Evolutionary conservation across 208 protist species (phyloP).

Genomic region (Crithidia thermophila): DNA sequence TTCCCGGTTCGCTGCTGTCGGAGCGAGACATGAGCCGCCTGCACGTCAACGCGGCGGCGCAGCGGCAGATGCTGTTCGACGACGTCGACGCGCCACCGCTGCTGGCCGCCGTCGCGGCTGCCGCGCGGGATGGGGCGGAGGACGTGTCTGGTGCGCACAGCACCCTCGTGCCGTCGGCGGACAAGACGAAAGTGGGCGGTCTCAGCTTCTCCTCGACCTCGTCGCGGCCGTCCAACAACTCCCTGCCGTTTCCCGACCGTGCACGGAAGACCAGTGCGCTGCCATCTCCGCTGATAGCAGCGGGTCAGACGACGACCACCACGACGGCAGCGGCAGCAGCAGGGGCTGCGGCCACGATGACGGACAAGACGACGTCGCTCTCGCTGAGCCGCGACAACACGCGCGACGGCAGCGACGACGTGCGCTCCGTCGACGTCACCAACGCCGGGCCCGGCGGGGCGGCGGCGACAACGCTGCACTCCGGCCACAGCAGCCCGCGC

Average conservation of each 20-base stretch:
- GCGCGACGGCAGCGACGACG: too few species aligned
- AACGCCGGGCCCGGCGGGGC: too few species aligned
- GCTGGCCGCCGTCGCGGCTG: neutral
- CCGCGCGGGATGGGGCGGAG: neutral
- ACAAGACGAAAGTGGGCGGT: neutral
- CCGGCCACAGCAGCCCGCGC: too few species aligned
- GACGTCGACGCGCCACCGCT: conserved; percentile 20
- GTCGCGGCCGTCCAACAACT: neutral
- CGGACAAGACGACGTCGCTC: too few species aligned
- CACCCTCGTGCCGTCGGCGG: neutral
- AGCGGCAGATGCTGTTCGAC: conserved; percentile 25
- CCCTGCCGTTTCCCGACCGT: neutral
- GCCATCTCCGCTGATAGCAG: neutral
- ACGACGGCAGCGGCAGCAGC: too few species aligned
- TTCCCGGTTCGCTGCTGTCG: neutral
- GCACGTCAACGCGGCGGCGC: conserved; percentile 11
- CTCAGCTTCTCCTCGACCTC: neutral
- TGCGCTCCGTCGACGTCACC: too few species aligned
- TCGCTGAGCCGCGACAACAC: too few species aligned
- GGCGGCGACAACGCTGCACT: too few species aligned
- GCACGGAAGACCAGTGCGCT: neutral
- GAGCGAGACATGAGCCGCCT: conserved; percentile 7
- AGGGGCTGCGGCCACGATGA: too few species aligned
- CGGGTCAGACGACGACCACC: too few species aligned
- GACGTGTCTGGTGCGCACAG: neutral